A percentile compares a stretch with the other conserved stretches of the same genome.
Conservation (phyloP, 2,329 filamentous ascomycete species). For the Aureobasidium leucospermi region DNA sequence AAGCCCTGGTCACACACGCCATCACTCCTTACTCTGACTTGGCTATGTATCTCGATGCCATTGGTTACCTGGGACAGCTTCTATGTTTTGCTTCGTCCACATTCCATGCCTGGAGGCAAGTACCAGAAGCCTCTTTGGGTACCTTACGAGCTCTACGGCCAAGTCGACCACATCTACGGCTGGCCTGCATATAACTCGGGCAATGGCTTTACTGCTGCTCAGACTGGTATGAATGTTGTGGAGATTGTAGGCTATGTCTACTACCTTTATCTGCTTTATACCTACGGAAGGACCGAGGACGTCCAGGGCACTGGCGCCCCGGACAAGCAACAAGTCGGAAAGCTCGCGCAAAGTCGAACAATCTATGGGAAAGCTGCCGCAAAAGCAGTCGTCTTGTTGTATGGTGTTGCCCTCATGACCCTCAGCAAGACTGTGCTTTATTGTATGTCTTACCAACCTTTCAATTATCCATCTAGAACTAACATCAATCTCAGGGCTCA, state of each 20-base stretch:
- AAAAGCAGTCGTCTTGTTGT: conserved; percentile 51
- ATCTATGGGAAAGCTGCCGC: conserved; percentile 47
- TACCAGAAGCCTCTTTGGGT: conserved; percentile 65
- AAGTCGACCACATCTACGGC: conserved; percentile 75
- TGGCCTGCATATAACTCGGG: conserved; percentile 59
- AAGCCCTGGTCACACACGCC: conserved; percentile 52
- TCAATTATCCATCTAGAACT: background rate
- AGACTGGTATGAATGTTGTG: conserved; percentile 60
- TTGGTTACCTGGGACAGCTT: conserved; percentile 70
- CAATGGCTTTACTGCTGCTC: conserved; percentile 72
- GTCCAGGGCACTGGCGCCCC: conserved; percentile 33
- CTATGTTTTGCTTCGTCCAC: conserved; percentile 73
- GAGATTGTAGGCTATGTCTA: conserved; percentile 59
- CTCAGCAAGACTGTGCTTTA: conserved; percentile 62
- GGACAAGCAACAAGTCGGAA: conserved; percentile 34
- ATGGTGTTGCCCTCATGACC: conserved; percentile 55
- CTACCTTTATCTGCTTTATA: conserved; percentile 52
- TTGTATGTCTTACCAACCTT: conserved; percentile 34
- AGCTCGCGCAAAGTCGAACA: conserved; percentile 42
- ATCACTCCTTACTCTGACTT: conserved; percentile 54
- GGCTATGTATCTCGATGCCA: conserved; percentile 68
- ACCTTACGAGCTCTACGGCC: conserved; percentile 74
- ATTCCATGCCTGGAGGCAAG: conserved; percentile 70
- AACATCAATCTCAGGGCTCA: conserved; percentile 28
- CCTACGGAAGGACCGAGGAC: conserved; percentile 29